Base-by-base conservation (phyloP, 805 yeast species). In the Saturnispora mendoncae region DNA sequence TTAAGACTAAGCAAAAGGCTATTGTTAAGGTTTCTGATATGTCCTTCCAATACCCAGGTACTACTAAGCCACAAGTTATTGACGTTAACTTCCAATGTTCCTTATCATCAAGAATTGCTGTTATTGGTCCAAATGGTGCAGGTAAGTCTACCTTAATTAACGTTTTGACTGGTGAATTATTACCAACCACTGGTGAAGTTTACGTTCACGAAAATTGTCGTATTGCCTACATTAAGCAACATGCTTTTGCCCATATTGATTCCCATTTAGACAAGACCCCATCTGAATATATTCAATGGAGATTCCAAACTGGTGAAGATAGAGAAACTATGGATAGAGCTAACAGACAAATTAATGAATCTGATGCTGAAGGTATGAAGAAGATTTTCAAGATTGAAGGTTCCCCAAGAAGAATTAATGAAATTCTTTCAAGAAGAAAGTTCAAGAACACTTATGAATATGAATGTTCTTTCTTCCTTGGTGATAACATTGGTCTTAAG, bases 281-380 rank as follows among this genome's bases (percentile, higher is more conserved):
- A 66, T 87, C 97, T 63, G 98, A 92, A 78, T 92, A 92, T 78
- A 92, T 92, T 61, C 98, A 92, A 78, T 92, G 98, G 98, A 92
- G 98, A 83, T 92, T 90, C 97, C 98, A 92, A 78, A 92, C 98
- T 67, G 98, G 98, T 88, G 98, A 92, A 78, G 98, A 92, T 74
- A 87, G 98, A 78, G 98, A 92, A 79, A 92, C 98, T 73, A 92
- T 92, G 98, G 98, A 92, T 79, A 85, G 97, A 78, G 98, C 97
- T 68, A 86, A 94, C 71, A 86, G 98, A 79, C 90, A 82, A 69
- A 87, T 92, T 69, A 87, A 84, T 66, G 98, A 92, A 76, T 72
- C 76, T 60, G 98, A 92, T 74, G 97, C 88, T 78, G 78, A 81
- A 71, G 85, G 94, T 66, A 92, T 92, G 98, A 87, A 92, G 88